A percentile compares a stretch with the other conserved stretches of the same genome.
Evolutionary conservation across 495 filamentous ascomycete genomes (phyloP).

Genomic region (Trichoderma virens): DNA sequence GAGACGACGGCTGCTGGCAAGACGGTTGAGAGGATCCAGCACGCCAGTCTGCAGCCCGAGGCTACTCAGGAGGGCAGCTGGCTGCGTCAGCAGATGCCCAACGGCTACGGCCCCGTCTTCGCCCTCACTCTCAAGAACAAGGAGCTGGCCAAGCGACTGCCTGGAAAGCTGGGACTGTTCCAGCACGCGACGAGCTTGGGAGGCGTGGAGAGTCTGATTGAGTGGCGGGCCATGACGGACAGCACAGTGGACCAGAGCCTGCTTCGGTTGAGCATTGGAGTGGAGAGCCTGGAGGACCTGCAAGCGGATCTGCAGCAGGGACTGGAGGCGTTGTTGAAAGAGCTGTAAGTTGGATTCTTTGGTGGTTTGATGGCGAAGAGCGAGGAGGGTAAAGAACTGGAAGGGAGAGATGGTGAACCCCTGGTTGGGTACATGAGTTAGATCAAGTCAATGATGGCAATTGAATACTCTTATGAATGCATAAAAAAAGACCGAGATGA

Average conservation of each 20-base stretch:
- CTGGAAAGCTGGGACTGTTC: slow-evolving; percentile 72
- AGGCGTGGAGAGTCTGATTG: slow-evolving; percentile 88
- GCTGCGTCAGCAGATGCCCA: slow-evolving; percentile 85
- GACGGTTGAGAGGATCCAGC: slow-evolving; percentile 55
- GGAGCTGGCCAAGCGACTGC: slow-evolving; percentile 56
- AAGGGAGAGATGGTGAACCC: too few species aligned
- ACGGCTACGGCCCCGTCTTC: slow-evolving; percentile 86
- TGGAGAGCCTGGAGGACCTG: slow-evolving; percentile 85
- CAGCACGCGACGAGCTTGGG: slow-evolving; percentile 93
- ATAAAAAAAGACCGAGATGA: not conserved
- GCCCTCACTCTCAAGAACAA: slow-evolving; percentile 56
- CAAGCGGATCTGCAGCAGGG: slow-evolving; percentile 64
- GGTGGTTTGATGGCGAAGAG: not conserved
- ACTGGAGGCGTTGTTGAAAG: slow-evolving; percentile 47
- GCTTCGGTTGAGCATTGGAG: slow-evolving; percentile 74
- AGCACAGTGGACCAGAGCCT: slow-evolving; percentile 59
- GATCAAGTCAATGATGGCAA: too few species aligned
- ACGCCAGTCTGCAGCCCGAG: slow-evolving; percentile 66
- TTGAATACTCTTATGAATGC: not conserved
- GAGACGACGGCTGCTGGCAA: slow-evolving; percentile 35
- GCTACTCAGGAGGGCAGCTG: slow-evolving; percentile 54
- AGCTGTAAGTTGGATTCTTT: not conserved
- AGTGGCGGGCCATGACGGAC: slow-evolving; percentile 86
- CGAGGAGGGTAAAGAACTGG: too few species aligned
- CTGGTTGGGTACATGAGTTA: too few species aligned